Base-by-base conservation (phyloP, 2,329 filamentous ascomycete genomes). In the Fusarium burgessii region DNA sequence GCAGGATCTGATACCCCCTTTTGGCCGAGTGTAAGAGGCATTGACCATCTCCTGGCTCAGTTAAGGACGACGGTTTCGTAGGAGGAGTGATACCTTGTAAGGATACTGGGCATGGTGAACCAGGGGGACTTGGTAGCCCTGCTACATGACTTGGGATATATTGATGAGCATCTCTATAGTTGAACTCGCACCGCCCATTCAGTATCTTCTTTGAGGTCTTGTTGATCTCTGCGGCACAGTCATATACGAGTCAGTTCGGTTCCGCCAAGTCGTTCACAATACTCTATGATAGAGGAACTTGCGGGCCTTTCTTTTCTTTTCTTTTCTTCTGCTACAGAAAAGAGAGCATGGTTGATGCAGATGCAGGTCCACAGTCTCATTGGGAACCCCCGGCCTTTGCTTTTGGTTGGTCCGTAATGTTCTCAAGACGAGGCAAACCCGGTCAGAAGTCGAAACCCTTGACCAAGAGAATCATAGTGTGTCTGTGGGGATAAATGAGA, bases 341-440 rank as follows among this genome's bases (percentile, higher is more conserved):
- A 35, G 3, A 45, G 51, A 23, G 29, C 60, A 36, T 43, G 25
- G 49, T 40, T 42, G 50, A 40, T 50, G 38, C 60, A 59, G 65
- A 45, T 65, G 43, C 50, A 58, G 62, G 55, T 65, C 62, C 62
- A 65, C 62, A 62, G 38, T 33, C 38, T 57, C 32, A 35, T 33
- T 29, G 12, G 27, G 29, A 5, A 23, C 29, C 41, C 54, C 54
- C 29, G 17, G 42, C 41, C 11, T 17, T 3, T 49, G 23, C 6
- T 57, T 23, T 27, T 49, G 32, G 36, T 55, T 59, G 27, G 35
- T 43, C 40, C 33, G 14, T 13, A 32, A n/a, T 7, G 29, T 52
- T n/a, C 33, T 33, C 45, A 58, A 32, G 41, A 13, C 54, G 27
- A 32, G 43, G 33, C 43, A 38, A 36, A 15, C 33, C 33, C 35